phyloP scores from a whole-genome alignment of 805 yeast species.

The Ogataea polymorpha region DNA sequence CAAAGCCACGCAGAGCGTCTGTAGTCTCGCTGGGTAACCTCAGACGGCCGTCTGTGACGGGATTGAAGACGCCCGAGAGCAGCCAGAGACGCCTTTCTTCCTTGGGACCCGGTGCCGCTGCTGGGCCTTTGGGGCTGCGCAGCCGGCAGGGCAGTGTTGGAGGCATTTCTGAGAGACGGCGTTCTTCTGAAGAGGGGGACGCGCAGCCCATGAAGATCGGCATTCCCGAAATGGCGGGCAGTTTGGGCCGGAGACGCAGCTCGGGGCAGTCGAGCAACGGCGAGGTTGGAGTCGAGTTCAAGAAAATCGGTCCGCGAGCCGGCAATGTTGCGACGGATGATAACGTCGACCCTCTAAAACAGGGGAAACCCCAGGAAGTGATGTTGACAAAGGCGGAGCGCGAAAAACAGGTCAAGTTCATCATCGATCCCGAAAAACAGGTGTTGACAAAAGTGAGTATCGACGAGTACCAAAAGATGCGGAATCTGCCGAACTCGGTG shows the following conservation, averaged over 20 bases:
- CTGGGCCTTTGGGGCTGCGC: conserved; percentile 2
- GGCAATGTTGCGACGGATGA: not conserved
- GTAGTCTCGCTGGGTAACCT: not conserved
- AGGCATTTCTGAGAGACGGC: conserved; percentile 1
- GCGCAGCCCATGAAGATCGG: conserved; percentile 8
- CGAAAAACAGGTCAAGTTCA: conserved; percentile 16
- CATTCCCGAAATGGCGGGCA: conserved; percentile 5
- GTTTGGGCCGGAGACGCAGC: conserved; percentile 15
- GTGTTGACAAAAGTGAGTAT: conserved; percentile 20
- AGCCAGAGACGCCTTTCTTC: conserved; percentile 8
- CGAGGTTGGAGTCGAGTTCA: conserved; percentile 2
- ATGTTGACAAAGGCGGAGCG: conserved; percentile 20
- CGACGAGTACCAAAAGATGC: conserved; percentile 20
- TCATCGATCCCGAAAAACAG: conserved; percentile 17
- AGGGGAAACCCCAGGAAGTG: conserved; percentile 4
- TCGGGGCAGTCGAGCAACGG: conserved; percentile 2
- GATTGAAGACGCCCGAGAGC: conserved; percentile 4
- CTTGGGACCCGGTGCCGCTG: conserved; percentile 2
- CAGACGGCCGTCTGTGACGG: conserved; percentile 7
- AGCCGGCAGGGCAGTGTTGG: conserved; percentile 8
- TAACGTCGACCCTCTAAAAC: conserved; percentile 5
- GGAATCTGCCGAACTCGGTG: conserved; percentile 6
- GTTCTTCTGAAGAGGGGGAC: conserved; percentile 4
- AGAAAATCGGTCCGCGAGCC: conserved; percentile 2
- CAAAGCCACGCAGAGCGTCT: conserved; percentile 1